Evolutionary conservation across 2,329 filamentous ascomycete genomes (phyloP).

Genomic region (Byssochlamys sp.): DNA sequence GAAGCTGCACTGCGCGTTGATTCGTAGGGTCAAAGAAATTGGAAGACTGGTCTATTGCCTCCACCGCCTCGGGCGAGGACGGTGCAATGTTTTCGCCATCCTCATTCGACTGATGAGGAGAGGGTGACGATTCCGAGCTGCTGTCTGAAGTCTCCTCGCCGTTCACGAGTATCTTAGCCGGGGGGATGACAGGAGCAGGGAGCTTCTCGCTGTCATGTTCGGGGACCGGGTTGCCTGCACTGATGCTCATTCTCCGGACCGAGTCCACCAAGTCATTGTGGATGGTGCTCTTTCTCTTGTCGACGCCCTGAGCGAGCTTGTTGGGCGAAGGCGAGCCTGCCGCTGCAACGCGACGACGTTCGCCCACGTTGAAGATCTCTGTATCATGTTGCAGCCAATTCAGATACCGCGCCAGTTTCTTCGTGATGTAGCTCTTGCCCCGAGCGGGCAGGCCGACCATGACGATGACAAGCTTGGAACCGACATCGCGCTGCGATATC

Average conservation of each 20-base stretch:
- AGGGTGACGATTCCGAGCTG: background rate
- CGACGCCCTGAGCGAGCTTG: conserved; percentile 7
- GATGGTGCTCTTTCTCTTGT: conserved; percentile 19
- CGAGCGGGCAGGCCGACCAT: conserved; percentile 95
- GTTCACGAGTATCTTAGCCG: conserved; percentile 51
- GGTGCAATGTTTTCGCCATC: conserved; percentile 3
- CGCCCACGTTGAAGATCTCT: conserved; percentile 93
- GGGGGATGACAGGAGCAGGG: conserved; percentile 33
- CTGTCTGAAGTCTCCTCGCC: conserved; percentile 37
- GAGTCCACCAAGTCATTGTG: conserved; percentile 36
- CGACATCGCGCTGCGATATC: conserved; percentile 87
- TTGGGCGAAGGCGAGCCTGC: conserved; percentile 37
- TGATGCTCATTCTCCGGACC: conserved; percentile 35
- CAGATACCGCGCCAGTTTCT: conserved; percentile 89
- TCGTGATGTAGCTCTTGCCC: conserved; percentile 97
- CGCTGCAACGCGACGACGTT: conserved; percentile 69
- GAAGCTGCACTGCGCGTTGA: conserved; percentile 65
- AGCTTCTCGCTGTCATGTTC: conserved; percentile 22
- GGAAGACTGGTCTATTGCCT: conserved; percentile 74
- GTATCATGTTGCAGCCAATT: conserved; percentile 97
- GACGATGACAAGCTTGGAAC: conserved; percentile 90
- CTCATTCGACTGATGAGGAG: conserved; percentile 9
- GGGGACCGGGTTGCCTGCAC: conserved; percentile 18
- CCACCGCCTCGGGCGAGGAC: conserved; percentile 45
- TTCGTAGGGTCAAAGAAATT: conserved; percentile 91